phyloP scores from a whole-genome alignment of 2,329 filamentous ascomycete genomes.

The Arthrinium puccinioides region DNA sequence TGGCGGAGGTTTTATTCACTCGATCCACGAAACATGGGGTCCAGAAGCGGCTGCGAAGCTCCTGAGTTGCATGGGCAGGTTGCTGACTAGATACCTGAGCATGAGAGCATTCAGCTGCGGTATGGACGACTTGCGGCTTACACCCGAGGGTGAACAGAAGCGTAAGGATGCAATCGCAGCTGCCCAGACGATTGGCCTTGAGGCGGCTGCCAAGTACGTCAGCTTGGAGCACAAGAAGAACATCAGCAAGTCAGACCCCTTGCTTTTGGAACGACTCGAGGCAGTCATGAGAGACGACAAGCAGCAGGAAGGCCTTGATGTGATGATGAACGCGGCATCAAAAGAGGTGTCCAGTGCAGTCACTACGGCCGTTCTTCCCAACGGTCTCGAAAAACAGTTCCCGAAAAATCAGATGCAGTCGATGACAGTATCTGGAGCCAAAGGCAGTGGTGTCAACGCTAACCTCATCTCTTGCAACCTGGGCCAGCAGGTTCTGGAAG shows the following conservation, averaged over 20 bases:
- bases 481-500: constrained; percentile 93
- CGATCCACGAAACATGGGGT: constrained; percentile 89
- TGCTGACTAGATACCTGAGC: constrained; percentile 83
- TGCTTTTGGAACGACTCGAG: constrained; percentile 73
- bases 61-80: constrained; percentile 79
- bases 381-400: constrained; percentile 81
- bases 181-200: constrained; percentile 63
- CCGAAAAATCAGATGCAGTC: constrained; percentile 98
- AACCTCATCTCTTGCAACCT: constrained; percentile 97
- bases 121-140: constrained; percentile 90
- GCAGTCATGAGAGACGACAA: constrained; percentile 84
- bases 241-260: constrained; percentile 51
- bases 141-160: constrained; percentile 65
- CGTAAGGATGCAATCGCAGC: constrained; percentile 62
- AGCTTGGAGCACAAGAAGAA: constrained; percentile 60
- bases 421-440: constrained; percentile 96
- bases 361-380: constrained; percentile 71
- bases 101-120: constrained; percentile 96
- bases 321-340: constrained; percentile 69
- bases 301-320: constrained; percentile 87
- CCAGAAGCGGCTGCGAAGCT: constrained; percentile 79
- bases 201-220: constrained; percentile 83
- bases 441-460: constrained; percentile 87
- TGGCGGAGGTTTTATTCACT: constrained; percentile 81
- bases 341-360: constrained; percentile 68